Percentiles rank a stretch among this genome's conserved stretches.
These are phyloP conservation scores for Eucalyptus polybractea DNA, from an alignment of 345 rosid species.

Conservation along the genomic window DNA sequence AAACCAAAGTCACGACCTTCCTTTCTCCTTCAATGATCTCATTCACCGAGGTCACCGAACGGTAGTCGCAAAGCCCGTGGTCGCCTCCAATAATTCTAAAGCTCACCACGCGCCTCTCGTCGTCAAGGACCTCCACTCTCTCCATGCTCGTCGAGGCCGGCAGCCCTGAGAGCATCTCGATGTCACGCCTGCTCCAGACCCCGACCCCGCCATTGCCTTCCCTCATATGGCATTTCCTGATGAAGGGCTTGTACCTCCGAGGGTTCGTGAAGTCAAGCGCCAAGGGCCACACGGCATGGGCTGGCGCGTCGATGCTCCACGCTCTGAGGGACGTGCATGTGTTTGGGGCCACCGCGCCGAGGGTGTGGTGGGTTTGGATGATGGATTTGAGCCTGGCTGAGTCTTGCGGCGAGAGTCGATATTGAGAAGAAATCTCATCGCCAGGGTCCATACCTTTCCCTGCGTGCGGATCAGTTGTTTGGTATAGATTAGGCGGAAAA, in stretches of 20 bases:
- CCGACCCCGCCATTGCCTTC: slow-evolving; percentile 28
- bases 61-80: slow-evolving; percentile 59
- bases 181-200: slow-evolving; percentile 44
- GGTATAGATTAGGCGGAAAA: not conserved
- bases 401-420: not conserved
- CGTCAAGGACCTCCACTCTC: slow-evolving; percentile 60
- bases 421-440: not conserved
- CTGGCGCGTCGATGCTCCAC: slow-evolving; percentile 52
- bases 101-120: slow-evolving; percentile 50
- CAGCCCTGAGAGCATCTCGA: slow-evolving; percentile 50
- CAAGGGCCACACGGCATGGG: slow-evolving; percentile 47
- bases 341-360: slow-evolving; percentile 18
- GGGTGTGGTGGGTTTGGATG: slow-evolving; percentile 43
- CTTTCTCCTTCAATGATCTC: slow-evolving; percentile 13
- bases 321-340: slow-evolving; percentile 60
- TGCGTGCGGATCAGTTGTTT: not conserved
- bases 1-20: slow-evolving; percentile 36
- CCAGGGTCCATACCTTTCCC: not conserved
- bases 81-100: slow-evolving; percentile 71
- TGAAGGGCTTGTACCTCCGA: slow-evolving; percentile 67
- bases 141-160: slow-evolving; percentile 86
- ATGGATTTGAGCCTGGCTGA: slow-evolving; percentile 18
- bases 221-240: slow-evolving; percentile 44
- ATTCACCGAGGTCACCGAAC: slow-evolving; percentile 63
- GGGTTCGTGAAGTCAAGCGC: slow-evolving; percentile 48